These are phyloP conservation scores for Carnegiea gigantea DNA, from an alignment of 179 eudicot genomes.

Conservation along the genomic window DNA sequence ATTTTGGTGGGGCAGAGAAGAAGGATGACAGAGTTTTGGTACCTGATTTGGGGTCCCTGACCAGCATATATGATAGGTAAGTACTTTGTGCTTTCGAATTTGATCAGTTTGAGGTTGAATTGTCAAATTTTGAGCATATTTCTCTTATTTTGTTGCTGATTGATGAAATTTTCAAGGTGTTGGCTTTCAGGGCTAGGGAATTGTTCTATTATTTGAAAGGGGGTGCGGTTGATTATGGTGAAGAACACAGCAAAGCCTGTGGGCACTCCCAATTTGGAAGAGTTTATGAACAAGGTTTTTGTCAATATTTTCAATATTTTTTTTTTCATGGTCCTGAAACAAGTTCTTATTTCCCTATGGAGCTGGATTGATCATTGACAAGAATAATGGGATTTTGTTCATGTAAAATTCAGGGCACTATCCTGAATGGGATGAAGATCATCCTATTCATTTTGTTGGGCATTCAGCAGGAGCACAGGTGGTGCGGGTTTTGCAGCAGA, in stretches of 20 bases:
- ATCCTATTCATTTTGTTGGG: slow-evolving; percentile 93
- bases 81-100: slow-evolving; percentile 14
- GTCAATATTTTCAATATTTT: neutral
- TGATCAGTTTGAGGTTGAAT: neutral
- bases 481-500: slow-evolving; percentile 87
- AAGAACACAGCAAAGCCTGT: slow-evolving; percentile 89
- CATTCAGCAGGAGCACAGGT: slow-evolving; percentile 98
- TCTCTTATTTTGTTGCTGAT: neutral
- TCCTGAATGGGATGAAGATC: slow-evolving; percentile 94
- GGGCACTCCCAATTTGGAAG: slow-evolving; percentile 90
- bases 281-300: slow-evolving; percentile 68
- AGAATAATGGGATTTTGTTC: neutral
- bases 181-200: slow-evolving; percentile 74
- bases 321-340: neutral
- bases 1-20: slow-evolving; percentile 97
- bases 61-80: slow-evolving; percentile 89
- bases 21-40: slow-evolving; percentile 95
- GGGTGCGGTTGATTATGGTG: slow-evolving; percentile 93
- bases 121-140: neutral
- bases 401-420: slow-evolving; percentile 57
- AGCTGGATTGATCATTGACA: neutral
- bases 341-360: too few relatives aligned
- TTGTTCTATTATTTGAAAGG: slow-evolving; percentile 96
- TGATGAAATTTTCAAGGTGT: slow-evolving; percentile 12
- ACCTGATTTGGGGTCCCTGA: slow-evolving; percentile 94